Evolutionary conservation across 768 basidiomycete genomes (phyloP).

Genomic region (Lactifluus piperatus): DNA sequence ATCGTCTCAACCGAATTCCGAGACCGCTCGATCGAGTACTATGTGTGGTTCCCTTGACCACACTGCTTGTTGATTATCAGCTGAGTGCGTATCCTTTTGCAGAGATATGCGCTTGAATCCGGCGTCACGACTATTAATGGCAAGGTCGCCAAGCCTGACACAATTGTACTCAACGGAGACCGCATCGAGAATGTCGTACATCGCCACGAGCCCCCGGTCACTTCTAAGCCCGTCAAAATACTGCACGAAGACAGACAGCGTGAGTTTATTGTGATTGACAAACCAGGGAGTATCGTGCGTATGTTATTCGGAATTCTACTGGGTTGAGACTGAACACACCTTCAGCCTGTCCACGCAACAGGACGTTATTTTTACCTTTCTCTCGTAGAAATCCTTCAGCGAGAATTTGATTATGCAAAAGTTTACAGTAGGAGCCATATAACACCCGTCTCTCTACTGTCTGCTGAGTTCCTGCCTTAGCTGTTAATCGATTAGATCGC

Average conservation of each 20-base stretch:
- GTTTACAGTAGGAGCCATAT: conserved; percentile 57
- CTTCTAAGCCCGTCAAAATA: conserved; percentile 72
- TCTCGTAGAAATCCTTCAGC: conserved; percentile 74
- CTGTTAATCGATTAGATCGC: conserved; percentile 89
- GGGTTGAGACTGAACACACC: background rate
- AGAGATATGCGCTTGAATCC: conserved; percentile 73
- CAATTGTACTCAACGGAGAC: conserved; percentile 79
- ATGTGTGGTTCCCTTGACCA: conserved; percentile 48
- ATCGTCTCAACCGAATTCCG: conserved; percentile 92
- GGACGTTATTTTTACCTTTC: conserved; percentile 89
- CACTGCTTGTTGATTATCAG: background rate
- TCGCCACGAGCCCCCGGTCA: conserved; percentile 95
- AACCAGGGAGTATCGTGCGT: conserved; percentile 94
- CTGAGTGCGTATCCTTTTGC: background rate
- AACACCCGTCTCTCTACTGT: background rate
- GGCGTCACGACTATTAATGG: conserved; percentile 96
- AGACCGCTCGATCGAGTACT: conserved; percentile 91
- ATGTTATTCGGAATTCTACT: conserved; percentile 18
- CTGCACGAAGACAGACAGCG: conserved; percentile 69
- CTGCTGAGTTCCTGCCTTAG: conserved; percentile 35
- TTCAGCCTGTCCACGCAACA: conserved; percentile 83
- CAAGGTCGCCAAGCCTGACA: conserved; percentile 69
- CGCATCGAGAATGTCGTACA: conserved; percentile 93
- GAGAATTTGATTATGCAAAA: conserved; percentile 75
- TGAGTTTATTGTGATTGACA: conserved; percentile 87